Base-by-base conservation (phyloP, 345 rosid genomes). In the Laguncularia racemosa region DNA sequence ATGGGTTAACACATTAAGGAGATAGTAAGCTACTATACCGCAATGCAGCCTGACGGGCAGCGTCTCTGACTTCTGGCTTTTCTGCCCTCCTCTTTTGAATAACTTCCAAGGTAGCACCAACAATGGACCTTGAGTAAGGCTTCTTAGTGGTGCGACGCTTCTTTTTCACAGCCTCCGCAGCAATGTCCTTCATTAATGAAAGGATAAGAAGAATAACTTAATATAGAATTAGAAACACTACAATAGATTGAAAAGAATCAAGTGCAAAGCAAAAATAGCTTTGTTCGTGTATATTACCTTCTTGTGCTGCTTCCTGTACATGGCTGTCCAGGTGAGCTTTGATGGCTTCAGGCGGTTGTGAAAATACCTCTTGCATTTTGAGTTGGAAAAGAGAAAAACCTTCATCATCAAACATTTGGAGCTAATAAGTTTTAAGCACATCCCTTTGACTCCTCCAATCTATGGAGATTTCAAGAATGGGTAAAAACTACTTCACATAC, bases 311-410 rank as follows among this genome's bases (percentile, higher is more conserved):
- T 85, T 83, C 65, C 86, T 61, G 68, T 71, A 85, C 86, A 85
- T 81, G 51, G 86, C 81, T 1, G 93, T 85, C 86, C 86, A 83
- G 17, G 87, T 85, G 56, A 92, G 96, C 84, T 92, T 89, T 0
- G 96, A 92, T 0, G 96, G 97, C 89, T 89, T 92, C 78, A 86
- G 59, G 21, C 88, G 78, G 67, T 86, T 89, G 80, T 89, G 96
- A 76, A 93, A 89, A 67, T 93, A 89, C 79, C 91, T 76, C 78
- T 89, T 86, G 76, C 96, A 93, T 49, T 93, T 93, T 0, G 99
- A 89, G 71, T 89, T 93, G 21, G 70, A 67, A 49, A 92, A 89
- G 76, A 92, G 83, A 81, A 89, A 92, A 4, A 89, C 99, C 99
- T 93, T 16, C 3, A 52, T 4, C 33, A 19, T 21, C 16, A 17